These are phyloP conservation scores for Mesostigma viride DNA, from an alignment of 139 green algal genomes.

Conservation along the genomic window DNA sequence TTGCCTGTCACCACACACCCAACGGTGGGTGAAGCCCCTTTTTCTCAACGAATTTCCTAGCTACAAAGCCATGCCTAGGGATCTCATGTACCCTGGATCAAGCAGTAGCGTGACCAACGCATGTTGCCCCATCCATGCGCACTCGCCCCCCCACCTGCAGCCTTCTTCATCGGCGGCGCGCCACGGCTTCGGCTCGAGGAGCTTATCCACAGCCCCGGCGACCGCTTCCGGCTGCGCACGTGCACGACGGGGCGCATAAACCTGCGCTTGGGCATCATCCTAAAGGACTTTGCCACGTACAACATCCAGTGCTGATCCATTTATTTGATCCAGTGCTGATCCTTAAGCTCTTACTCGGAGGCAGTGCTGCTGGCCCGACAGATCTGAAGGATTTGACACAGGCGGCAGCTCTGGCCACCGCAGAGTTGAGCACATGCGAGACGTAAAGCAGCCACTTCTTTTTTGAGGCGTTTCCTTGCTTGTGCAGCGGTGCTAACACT, in stretches of 20 bases:
- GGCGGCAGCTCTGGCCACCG: too few species aligned
- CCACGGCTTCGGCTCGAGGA: slow-evolving; percentile 56
- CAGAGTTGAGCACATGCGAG: too few species aligned
- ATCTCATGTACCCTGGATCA: too few species aligned
- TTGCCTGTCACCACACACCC: not conserved
- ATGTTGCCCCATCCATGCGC: not conserved
- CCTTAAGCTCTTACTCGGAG: too few species aligned
- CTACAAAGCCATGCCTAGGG: not conserved
- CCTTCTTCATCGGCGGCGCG: slow-evolving; percentile 54
- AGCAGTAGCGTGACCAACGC: too few species aligned
- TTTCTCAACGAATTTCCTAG: not conserved
- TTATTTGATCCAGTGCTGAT: too few species aligned
- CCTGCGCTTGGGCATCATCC: slow-evolving; percentile 41
- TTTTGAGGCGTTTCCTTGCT: too few species aligned
- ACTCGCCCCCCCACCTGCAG: not conserved
- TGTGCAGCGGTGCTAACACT: too few species aligned
- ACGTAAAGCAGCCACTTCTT: too few species aligned
- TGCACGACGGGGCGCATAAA: slow-evolving; percentile 41
- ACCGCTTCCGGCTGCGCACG: slow-evolving; percentile 61
- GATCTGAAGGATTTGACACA: too few species aligned
- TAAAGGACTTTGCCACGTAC: slow-evolving; percentile 2
- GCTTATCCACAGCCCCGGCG: slow-evolving; percentile 48
- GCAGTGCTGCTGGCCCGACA: too few species aligned
- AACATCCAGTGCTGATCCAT: slow-evolving; percentile 1
- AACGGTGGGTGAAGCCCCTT: not conserved